Evolutionary conservation across 768 basidiomycete genomes (phyloP).

Genomic region (Suillus tomentosus): DNA sequence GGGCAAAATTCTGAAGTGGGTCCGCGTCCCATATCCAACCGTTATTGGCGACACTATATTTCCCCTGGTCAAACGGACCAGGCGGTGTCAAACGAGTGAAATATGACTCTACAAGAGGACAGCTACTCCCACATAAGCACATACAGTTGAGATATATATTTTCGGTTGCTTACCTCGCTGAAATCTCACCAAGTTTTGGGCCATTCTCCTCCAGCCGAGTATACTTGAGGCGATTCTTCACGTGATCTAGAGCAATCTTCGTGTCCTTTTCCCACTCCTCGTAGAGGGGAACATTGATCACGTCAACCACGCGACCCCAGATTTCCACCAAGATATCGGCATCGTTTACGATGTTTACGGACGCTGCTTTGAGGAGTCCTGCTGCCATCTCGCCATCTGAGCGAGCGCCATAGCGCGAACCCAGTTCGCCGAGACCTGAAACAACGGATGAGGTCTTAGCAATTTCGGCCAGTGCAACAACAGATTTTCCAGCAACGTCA

Average conservation of each 20-base stretch:
- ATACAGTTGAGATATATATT: background rate
- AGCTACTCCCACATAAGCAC: slow-evolving; percentile 43
- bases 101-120: slow-evolving; percentile 86
- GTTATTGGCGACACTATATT: slow-evolving; percentile 91
- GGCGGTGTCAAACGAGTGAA: slow-evolving; percentile 79
- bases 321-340: slow-evolving; percentile 59
- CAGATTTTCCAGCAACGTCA: slow-evolving; percentile 56
- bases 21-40: slow-evolving; percentile 99
- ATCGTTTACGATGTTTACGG: slow-evolving; percentile 47
- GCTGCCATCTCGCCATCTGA: slow-evolving; percentile 70
- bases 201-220: slow-evolving; percentile 81
- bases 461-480: slow-evolving; percentile 67
- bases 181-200: slow-evolving; percentile 81
- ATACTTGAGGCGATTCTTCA: slow-evolving; percentile 78
- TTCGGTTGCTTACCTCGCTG: slow-evolving; percentile 34
- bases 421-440: slow-evolving; percentile 57
- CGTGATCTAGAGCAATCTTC: slow-evolving; percentile 68
- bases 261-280: slow-evolving; percentile 84
- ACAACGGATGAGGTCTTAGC: slow-evolving; percentile 57
- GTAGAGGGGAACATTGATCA: slow-evolving; percentile 88
- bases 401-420: slow-evolving; percentile 65
- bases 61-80: slow-evolving; percentile 49
- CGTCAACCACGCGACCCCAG: slow-evolving; percentile 81
- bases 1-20: slow-evolving; percentile 92
- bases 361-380: slow-evolving; percentile 72